Evolutionary conservation across 306 rosid species (phyloP).

Genomic region (barrel medic (Medicago truncatula)): MtrunA17r5.0-ANR NC_053042.1:396501-397000

Average conservation of each 20-base stretch:
- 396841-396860: neutral
- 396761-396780: neutral
- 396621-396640: neutral
- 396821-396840: neutral
- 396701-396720: neutral
- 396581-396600: neutral
- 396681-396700: neutral
- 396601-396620: neutral
- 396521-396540: neutral
- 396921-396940: neutral
- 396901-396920: neutral
- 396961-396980: neutral
- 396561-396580: neutral
- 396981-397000: neutral
- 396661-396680: neutral
- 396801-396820: neutral
- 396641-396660: neutral
- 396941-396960: neutral
- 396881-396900: neutral
- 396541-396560: neutral
- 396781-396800: neutral
- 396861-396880: neutral
- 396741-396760: neutral
- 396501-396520: neutral
- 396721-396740: neutral